Percentiles rank a stretch among this genome's conserved stretches.
These are phyloP conservation scores for Lactarius indigo DNA, from an alignment of 768 basidiomycete genomes.

Conservation along the genomic window DNA sequence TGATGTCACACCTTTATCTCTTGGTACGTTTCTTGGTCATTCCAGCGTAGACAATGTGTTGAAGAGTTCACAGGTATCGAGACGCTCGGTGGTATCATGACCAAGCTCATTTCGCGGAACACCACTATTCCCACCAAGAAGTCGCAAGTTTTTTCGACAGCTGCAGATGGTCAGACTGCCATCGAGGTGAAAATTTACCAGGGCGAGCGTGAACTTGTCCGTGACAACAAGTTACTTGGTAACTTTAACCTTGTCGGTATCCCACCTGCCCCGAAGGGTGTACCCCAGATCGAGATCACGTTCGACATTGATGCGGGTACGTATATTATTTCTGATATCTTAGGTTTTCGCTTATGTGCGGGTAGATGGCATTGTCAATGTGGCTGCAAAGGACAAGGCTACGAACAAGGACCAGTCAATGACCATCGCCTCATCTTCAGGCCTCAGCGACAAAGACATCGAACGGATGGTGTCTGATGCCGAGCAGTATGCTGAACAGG, in stretches of 20 bases:
- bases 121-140: conserved; percentile 99
- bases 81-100: conserved; percentile 99
- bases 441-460: conserved; percentile 94
- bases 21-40: conserved; percentile 53
- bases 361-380: conserved; percentile 92
- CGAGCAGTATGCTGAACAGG: conserved; percentile 89
- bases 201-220: conserved; percentile 97
- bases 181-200: conserved; percentile 99
- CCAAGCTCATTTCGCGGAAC: conserved; percentile 96
- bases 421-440: conserved; percentile 97
- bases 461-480: conserved; percentile 95
- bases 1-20: conserved; percentile 94
- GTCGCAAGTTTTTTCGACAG: conserved; percentile 97
- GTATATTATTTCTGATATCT: conserved; percentile 26
- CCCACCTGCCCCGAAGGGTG: conserved; percentile 74
- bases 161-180: conserved; percentile 98
- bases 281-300: conserved; percentile 80
- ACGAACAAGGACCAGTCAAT: conserved; percentile 89
- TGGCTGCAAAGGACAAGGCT: conserved; percentile 92
- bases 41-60: background rate
- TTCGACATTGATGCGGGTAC: conserved; percentile 95
- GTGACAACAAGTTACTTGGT: conserved; percentile 97
- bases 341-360: conserved; percentile 12
- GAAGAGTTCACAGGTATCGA: conserved; percentile 61
- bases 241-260: conserved; percentile 99